Base-by-base conservation (phyloP, 169 alveolate genomes). In the Cryptosporidium parvum region DNA sequence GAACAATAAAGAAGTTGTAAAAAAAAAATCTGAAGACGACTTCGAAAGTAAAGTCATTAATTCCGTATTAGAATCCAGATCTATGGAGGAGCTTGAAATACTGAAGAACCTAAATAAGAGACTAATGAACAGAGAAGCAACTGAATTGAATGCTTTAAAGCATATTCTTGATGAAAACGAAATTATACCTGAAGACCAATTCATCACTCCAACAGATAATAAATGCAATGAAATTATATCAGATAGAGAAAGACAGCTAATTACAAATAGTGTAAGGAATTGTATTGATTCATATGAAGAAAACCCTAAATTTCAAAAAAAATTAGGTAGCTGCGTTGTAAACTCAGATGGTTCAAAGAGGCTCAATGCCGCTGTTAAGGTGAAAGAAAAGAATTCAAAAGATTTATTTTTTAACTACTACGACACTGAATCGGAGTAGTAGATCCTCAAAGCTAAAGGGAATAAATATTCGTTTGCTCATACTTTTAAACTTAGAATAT, bases 61-160 rank as follows among this genome's bases (percentile, higher is more conserved):
- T 16, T 59, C 75, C 23, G 68, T 45, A 23, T 29, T 37, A 10
- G 75, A 80, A 18, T 37, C 70, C 42, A 59, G 48, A 26, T 29
- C 75, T 33, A 12, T 62, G 18, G 89, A 80, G 9, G 75, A 62
- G 39, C 89, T 80, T 26, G 89, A 80, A 31, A 21, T 42, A 26
- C 31, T 80, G 0, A 80, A 51, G 62, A 80, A 39, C 9, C 23
- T 80, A 16, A 80, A 80, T 37, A 80, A 80, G 62, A 42, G 89
- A n/a, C 23, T 80, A 44, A 80, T 80, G 89, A 80, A 80, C 10
- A 59, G 89, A 10, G 89, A 80, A 6, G 69, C 44, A 12, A 59
- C 75, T 9, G 89, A 80, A 37, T 44, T 62, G 65, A 48, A 80
- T 42, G 75, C 89, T 26, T 65, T 80, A 26, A 59, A 80, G 26